Percentiles rank a stretch among this genome's conserved stretches.
phyloP scores from a whole-genome alignment of 2,329 filamentous ascomycete genomes.

The Orbilia javanica region DNA sequence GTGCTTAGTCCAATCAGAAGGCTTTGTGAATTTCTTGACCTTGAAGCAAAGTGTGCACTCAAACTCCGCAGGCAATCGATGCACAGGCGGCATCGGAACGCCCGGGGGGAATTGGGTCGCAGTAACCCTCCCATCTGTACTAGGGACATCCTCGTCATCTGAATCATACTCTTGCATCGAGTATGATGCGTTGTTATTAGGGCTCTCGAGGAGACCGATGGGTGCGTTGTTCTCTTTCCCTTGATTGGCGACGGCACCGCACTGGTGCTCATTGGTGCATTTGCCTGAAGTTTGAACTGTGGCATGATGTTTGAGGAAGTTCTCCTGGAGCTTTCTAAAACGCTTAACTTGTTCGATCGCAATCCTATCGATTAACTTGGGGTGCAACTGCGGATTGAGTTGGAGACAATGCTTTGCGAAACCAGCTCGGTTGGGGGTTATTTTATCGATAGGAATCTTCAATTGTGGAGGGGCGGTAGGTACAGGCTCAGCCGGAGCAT shows the following conservation, averaged over 20 bases:
- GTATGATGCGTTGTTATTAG: constrained; percentile 69
- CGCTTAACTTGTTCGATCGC: constrained; percentile 82
- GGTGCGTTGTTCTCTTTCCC: constrained; percentile 50
- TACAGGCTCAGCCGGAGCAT: constrained; percentile 74
- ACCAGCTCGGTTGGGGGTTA: constrained; percentile 79
- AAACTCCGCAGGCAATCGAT: constrained; percentile 83
- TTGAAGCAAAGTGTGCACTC: constrained; percentile 91
- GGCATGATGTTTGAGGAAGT: constrained; percentile 78
- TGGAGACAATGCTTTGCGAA: constrained; percentile 80
- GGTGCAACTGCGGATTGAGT: constrained; percentile 79
- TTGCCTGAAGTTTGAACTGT: constrained; percentile 66
- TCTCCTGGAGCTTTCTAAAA: constrained; percentile 80
- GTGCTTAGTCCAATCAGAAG: constrained; percentile 96
- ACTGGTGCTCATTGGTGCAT: constrained; percentile 63
- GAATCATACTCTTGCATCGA: constrained; percentile 66
- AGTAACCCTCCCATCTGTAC: constrained; percentile 76
- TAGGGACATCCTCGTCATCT: constrained; percentile 72
- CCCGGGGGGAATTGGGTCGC: constrained; percentile 81
- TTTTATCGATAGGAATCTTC: constrained; percentile 70
- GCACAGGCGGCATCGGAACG: constrained; percentile 84
- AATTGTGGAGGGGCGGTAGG: constrained; percentile 66
- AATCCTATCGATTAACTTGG: constrained; percentile 81
- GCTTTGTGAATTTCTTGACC: constrained; percentile 86
- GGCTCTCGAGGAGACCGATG: constrained; percentile 65
- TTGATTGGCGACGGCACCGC: constrained; percentile 62